phyloP scores from a whole-genome alignment of 495 filamentous ascomycete species.

The Aspergillus funiculosus region DNA sequence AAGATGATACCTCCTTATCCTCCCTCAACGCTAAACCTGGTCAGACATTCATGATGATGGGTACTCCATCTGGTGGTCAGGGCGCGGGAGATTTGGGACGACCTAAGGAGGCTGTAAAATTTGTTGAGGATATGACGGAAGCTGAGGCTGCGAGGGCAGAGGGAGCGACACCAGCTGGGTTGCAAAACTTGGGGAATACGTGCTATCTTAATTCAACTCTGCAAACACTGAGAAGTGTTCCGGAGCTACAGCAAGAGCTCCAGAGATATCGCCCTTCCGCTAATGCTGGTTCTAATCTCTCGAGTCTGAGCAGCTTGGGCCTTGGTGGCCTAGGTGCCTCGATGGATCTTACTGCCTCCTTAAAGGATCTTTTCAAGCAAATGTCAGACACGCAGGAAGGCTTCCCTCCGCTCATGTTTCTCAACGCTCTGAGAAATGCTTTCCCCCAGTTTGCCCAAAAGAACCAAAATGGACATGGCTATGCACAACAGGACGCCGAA shows the following conservation, averaged over 20 bases:
- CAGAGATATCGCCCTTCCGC: constrained; percentile 53
- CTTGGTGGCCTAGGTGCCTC: constrained; percentile 54
- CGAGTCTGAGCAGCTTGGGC: constrained; percentile 52
- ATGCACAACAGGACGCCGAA: constrained; percentile 94
- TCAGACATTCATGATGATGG: constrained; percentile 95
- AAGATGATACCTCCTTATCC: constrained; percentile 86
- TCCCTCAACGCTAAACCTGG: constrained; percentile 78
- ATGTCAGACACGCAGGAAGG: constrained; percentile 91
- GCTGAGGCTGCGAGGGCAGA: constrained; percentile 75
- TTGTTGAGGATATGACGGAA: constrained; percentile 96
- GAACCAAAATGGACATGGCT: constrained; percentile 72
- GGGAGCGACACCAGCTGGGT: constrained; percentile 80
- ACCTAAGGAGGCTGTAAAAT: constrained; percentile 79
- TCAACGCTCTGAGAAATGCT: constrained; percentile 68
- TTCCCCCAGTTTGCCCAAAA: constrained; percentile 95
- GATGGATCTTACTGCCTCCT: constrained; percentile 69
- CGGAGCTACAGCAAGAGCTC: constrained; percentile 83
- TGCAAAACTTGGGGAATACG: constrained; percentile 93
- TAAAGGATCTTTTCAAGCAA: constrained; percentile 84
- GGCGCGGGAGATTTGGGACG: constrained; percentile 51
- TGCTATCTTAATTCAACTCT: constrained; percentile 98
- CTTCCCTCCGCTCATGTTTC: constrained; percentile 78
- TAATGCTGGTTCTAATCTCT: constrained; percentile 31
- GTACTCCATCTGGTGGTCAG: constrained; percentile 66
- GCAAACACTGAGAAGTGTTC: constrained; percentile 80